Evolutionary conservation across 805 yeast genomes (phyloP).

Genomic region (Wickerhamomyces strasburgensis): DNA sequence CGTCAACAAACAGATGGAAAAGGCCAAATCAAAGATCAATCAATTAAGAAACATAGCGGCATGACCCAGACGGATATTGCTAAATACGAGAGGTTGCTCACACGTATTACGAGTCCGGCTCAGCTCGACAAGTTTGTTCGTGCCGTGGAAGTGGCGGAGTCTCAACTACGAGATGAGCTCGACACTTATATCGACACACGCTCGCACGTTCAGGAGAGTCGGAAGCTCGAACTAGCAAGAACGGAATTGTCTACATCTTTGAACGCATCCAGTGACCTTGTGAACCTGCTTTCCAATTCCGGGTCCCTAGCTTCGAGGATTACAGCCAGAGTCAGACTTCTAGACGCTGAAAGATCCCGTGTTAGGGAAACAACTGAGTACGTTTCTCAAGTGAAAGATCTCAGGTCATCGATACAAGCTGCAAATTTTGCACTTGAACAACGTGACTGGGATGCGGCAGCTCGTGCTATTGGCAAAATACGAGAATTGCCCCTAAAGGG

Average conservation of each 20-base stretch:
- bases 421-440: slow-evolving; percentile 66
- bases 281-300: slow-evolving; percentile 51
- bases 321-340: slow-evolving; percentile 60
- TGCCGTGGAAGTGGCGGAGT: slow-evolving; percentile 22
- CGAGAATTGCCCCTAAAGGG: slow-evolving; percentile 58
- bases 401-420: slow-evolving; percentile 60
- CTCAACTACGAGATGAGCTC: slow-evolving; percentile 20
- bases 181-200: slow-evolving; percentile 22
- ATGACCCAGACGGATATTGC: slow-evolving; percentile 5
- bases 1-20: not conserved
- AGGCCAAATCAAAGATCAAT: too few species aligned
- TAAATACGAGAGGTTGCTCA: slow-evolving; percentile 20
- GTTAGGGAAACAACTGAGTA: slow-evolving; percentile 58
- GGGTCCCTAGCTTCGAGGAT: slow-evolving; percentile 61
- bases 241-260: slow-evolving; percentile 62
- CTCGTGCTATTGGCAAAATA: slow-evolving; percentile 55
- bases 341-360: slow-evolving; percentile 66
- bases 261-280: slow-evolving; percentile 50
- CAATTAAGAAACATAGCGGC: too few species aligned
- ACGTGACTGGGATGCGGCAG: slow-evolving; percentile 73
- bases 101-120: slow-evolving; percentile 18
- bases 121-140: slow-evolving; percentile 24
- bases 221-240: slow-evolving; percentile 52
- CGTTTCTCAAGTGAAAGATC: slow-evolving; percentile 58
- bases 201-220: slow-evolving; percentile 24